A percentile compares a stretch with the other conserved stretches of the same genome.
phyloP scores from a whole-genome alignment of 176 grass and related monocot genomes.

The Avena atlantica region DNA sequence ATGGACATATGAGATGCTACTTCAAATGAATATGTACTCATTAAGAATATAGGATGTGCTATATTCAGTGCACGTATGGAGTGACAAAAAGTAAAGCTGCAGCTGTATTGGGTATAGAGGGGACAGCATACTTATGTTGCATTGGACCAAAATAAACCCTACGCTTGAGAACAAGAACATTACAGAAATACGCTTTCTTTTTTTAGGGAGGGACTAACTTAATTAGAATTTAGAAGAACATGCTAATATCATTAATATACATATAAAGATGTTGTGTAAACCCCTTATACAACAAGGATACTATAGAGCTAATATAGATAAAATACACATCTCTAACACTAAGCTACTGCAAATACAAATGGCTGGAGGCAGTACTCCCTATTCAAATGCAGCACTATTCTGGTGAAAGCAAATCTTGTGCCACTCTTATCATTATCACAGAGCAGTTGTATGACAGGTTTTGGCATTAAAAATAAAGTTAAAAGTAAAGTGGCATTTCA shows the following conservation, averaged over 20 bases:
- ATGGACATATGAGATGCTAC: slow-evolving; percentile 20
- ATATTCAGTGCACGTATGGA: slow-evolving; percentile 13
- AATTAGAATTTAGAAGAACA: slow-evolving; percentile 18
- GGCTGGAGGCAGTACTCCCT: not conserved
- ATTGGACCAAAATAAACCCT: not conserved
- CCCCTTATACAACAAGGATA: not conserved
- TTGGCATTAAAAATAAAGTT: slow-evolving; percentile 15
- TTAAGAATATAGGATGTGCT: not conserved
- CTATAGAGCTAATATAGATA: not conserved
- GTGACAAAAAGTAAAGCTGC: not conserved
- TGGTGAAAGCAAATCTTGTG: slow-evolving; percentile 10
- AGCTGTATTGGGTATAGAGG: not conserved
- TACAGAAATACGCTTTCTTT: not conserved
- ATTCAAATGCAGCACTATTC: slow-evolving; percentile 19
- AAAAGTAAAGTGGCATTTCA: not conserved
- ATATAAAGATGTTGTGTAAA: not conserved
- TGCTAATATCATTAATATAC: not conserved
- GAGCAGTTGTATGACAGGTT: not conserved
- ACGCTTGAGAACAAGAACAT: not conserved
- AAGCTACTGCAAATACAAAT: slow-evolving; percentile 9
- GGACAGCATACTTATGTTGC: not conserved
- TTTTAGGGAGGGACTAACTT: slow-evolving; percentile 3
- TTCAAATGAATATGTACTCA: slow-evolving; percentile 3
- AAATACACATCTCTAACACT: not conserved
- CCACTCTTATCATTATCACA: not conserved